These are phyloP conservation scores for Myochromella boudieri DNA, from an alignment of 768 basidiomycete genomes.

Conservation along the genomic window DNA sequence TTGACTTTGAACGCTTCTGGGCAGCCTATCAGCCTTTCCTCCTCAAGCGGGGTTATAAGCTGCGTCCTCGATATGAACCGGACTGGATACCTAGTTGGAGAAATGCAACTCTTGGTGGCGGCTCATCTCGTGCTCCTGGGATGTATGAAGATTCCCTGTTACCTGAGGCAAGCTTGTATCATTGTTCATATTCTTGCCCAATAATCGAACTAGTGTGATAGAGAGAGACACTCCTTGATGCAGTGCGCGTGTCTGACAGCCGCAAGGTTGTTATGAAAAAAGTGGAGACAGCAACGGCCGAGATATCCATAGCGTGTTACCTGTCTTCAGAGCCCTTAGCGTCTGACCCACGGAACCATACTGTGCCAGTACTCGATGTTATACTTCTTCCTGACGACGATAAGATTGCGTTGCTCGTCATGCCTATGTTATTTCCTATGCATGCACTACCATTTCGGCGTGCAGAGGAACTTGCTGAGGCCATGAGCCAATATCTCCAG, in stretches of 20 bases:
- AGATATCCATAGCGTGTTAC: conserved; percentile 14
- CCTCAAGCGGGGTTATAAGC: not conserved
- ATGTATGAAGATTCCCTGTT: not conserved
- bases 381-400: conserved; percentile 5
- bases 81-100: not conserved
- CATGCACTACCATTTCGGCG: conserved; percentile 11
- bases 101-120: conserved; percentile 2
- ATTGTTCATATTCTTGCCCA: not conserved
- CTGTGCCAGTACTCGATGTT: conserved; percentile 23
- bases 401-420: conserved; percentile 8
- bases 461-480: conserved; percentile 12
- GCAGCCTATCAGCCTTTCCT: not conserved
- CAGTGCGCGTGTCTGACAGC: conserved; percentile 14
- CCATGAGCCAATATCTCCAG: conserved; percentile 4
- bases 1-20: not conserved
- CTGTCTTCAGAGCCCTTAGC: conserved; percentile 10
- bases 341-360: conserved; percentile 20
- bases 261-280: conserved; percentile 20
- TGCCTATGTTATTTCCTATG: conserved; percentile 12
- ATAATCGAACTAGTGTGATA: not conserved
- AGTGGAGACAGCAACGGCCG: conserved; percentile 2
- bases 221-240: conserved; percentile 13
- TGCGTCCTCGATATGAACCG: no score
- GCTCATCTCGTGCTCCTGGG: not conserved
- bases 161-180: not conserved